Evolutionary conservation across 2,329 filamentous ascomycete genomes (phyloP), one percentile per base, ranked within the genome.

Genomic region (Parastagonospora nodorum): DNA sequence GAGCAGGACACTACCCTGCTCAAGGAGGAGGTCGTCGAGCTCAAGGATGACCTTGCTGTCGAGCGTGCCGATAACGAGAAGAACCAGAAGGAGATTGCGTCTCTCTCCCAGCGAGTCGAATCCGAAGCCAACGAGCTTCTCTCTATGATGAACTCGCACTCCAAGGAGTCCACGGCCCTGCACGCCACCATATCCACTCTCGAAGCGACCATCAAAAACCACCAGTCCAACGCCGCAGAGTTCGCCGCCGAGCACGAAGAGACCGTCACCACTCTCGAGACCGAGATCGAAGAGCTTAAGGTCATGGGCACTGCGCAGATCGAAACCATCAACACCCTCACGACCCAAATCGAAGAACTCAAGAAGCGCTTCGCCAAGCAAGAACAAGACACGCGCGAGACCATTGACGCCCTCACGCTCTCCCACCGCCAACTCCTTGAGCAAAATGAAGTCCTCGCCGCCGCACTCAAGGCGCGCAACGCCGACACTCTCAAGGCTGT

Each of bases 111-210:
- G 14, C 66, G 67, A 35, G 64, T 74, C 7, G 63, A 67, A 15
- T 46, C 57, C 14, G 64, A 68, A 30, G 66, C 66, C 11, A 55
- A 57, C 7, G 67, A 73, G 42, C 51, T 73, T 2, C 58, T 71
- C 31, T 66, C 61, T 43, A 68, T 72, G 28, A 58, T 60, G 14
- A 58, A 60, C 30, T 40, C 63, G 5, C 64, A 68, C 39, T 55
- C 48, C 29, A 53, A 66, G 7, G 60, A 76, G 35, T 66, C 74
- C 39, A 55, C 59, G 10, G 60, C 64, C 8, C 75, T 77, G 56
- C 58, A 74, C 31, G 60, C 68, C 10, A 65, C 73, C 8, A 73
- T 78, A 42, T 59, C 58, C 3, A 68, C 69, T 10, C 71, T 75
- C 15, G 68, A 75, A 19, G 66, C 69, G 29, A 72, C 74, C 27